A percentile compares a stretch with the other conserved stretches of the same genome.
These are phyloP conservation scores for Fusarium sp. DNA, from an alignment of 2,329 filamentous ascomycete species.

Conservation along the genomic window DNA sequence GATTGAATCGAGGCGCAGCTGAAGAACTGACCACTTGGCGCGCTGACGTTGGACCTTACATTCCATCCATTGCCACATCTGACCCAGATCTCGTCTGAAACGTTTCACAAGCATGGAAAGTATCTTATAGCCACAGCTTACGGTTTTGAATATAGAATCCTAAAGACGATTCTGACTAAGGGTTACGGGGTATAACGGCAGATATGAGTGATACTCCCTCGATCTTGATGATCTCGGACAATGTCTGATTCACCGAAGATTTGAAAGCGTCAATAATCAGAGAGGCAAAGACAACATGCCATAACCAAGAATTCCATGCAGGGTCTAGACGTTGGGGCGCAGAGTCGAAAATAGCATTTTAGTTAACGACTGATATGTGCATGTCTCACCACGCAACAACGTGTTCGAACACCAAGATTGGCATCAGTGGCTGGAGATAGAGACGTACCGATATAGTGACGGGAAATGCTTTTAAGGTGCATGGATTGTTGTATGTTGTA, in stretches of 20 bases:
- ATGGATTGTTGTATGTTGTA: background rate
- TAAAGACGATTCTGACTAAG: background rate
- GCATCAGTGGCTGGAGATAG: slow-evolving; percentile 12
- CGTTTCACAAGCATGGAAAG: slow-evolving; percentile 30
- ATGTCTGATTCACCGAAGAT: background rate
- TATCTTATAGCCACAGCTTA: slow-evolving; percentile 14
- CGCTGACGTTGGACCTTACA: slow-evolving; percentile 25
- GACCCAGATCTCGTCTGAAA: slow-evolving; percentile 27
- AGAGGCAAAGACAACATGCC: background rate
- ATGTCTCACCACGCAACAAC: slow-evolving; percentile 26
- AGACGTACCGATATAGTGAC: slow-evolving; percentile 15
- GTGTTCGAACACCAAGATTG: slow-evolving; percentile 7
- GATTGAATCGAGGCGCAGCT: slow-evolving; percentile 10
- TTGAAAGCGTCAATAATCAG: background rate
- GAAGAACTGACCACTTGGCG: slow-evolving; percentile 1
- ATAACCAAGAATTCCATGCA: slow-evolving; percentile 16
- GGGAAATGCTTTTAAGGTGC: slow-evolving; percentile 16
- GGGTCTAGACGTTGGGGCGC: slow-evolving; percentile 2
- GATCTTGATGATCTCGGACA: background rate
- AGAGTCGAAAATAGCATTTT: background rate
- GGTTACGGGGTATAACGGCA: background rate
- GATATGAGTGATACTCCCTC: background rate
- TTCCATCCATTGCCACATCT: background rate
- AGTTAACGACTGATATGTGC: slow-evolving; percentile 14
- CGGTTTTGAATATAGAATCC: background rate